Evolutionary conservation across 768 basidiomycete genomes (phyloP).

Genomic region (Flagelloscypha sp.): DNA sequence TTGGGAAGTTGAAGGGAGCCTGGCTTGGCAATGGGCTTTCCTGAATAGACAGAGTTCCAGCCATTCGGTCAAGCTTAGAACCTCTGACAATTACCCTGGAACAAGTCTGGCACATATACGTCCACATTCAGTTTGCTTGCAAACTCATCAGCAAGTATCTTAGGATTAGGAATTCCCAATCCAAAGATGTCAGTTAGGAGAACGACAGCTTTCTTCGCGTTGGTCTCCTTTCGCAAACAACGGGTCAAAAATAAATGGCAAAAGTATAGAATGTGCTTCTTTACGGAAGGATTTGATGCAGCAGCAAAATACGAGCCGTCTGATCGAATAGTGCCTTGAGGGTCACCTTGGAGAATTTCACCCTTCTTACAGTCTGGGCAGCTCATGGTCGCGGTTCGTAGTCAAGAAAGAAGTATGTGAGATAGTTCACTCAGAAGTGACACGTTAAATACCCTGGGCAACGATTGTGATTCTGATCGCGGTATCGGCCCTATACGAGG

Average conservation of each 20-base stretch:
- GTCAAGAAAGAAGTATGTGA: no score
- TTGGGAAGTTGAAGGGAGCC: conserved; percentile 19
- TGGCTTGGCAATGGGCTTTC: conserved; percentile 21
- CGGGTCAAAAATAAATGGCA: no score
- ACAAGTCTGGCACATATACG: conserved; percentile 58
- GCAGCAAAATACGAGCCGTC: conserved; percentile 37
- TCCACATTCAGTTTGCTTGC: conserved; percentile 43
- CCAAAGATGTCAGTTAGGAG: conserved; percentile 54
- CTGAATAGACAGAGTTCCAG: conserved; percentile 11
- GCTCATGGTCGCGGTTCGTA: no score
- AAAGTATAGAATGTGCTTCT: no score
- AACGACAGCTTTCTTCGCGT: conserved; percentile 34
- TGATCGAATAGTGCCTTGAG: conserved; percentile 29
- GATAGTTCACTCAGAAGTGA: no score
- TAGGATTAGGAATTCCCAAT: conserved; percentile 41
- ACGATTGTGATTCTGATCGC: no score
- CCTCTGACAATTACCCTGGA: conserved; percentile 33
- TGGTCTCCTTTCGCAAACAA: conserved; percentile 25
- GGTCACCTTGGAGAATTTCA: conserved; percentile 35
- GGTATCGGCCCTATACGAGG: no score
- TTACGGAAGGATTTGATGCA: conserved; percentile 18
- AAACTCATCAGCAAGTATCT: conserved; percentile 49
- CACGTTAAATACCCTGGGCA: no score
- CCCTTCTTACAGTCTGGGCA: conserved; percentile 34
- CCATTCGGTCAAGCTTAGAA: not conserved